These are phyloP conservation scores for Aethionema arabicum DNA, from an alignment of 345 rosid genomes.

Conservation along the genomic window DNA sequence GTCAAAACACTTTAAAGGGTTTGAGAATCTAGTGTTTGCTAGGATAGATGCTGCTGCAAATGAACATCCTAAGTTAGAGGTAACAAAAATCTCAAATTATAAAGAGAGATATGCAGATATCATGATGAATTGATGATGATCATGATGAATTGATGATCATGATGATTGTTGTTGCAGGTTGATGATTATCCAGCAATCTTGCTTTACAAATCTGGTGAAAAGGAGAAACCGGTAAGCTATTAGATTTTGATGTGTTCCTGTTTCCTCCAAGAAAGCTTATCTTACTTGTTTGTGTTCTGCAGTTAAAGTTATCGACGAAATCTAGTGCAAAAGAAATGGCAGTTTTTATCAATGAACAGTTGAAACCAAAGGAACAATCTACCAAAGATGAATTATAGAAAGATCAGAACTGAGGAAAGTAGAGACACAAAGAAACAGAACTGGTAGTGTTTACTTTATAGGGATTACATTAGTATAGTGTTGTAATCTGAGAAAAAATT, in stretches of 20 bases:
- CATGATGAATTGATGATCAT: constrained; percentile 48
- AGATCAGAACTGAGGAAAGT: background rate
- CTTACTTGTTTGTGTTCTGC: constrained; percentile 45
- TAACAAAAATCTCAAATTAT: constrained; percentile 52
- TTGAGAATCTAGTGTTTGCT: constrained; percentile 60
- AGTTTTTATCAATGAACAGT: constrained; percentile 29
- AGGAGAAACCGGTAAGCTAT: constrained; percentile 62
- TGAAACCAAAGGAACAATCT: constrained; percentile 13
- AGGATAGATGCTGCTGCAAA: constrained; percentile 86
- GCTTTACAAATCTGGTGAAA: constrained; percentile 60
- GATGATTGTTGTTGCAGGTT: constrained; percentile 44
- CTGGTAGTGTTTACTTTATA: no score
- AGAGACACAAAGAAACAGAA: no score
- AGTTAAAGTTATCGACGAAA: constrained; percentile 67
- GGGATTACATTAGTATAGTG: no score
- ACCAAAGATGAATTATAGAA: constrained; percentile 34
- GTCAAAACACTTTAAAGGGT: constrained; percentile 83
- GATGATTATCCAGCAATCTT: constrained; percentile 70
- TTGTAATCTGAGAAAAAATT: no score
- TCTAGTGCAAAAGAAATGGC: constrained; percentile 39
- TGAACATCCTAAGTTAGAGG: constrained; percentile 85
- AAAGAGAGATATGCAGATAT: constrained; percentile 38
- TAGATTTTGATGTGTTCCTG: constrained; percentile 39
- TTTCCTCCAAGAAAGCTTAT: background rate
- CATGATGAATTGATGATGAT: constrained; percentile 58